Evolutionary conservation across 2,329 filamentous ascomycete species (phyloP).

Genomic region (Colletotrichum lindemuthianum): DNA sequence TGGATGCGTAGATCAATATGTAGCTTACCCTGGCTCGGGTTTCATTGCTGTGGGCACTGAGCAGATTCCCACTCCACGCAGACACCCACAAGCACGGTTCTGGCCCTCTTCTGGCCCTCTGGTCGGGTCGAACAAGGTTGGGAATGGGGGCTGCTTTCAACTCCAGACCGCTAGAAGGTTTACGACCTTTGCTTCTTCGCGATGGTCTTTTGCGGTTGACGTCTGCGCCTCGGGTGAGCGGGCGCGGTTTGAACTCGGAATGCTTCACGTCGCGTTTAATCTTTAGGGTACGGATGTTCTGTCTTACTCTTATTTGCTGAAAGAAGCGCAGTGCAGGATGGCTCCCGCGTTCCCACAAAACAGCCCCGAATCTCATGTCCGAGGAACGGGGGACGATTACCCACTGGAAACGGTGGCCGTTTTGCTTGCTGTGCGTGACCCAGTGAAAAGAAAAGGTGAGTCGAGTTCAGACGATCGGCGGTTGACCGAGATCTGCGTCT

Average conservation of each 20-base stretch:
- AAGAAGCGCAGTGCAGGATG: too few species aligned
- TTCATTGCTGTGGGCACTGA: conserved; percentile 29
- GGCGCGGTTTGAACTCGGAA: too few species aligned
- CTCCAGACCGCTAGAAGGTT: conserved; percentile 5
- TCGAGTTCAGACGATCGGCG: conserved; percentile 13
- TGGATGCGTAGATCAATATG: conserved; percentile 28
- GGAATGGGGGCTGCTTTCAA: not conserved
- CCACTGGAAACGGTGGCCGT: not conserved
- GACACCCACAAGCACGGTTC: too few species aligned
- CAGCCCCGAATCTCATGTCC: conserved; percentile 7
- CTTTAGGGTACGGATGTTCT: too few species aligned
- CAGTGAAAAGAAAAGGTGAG: not conserved
- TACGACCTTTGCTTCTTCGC: not conserved
- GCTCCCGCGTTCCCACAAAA: not conserved
- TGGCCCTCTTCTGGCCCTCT: too few species aligned
- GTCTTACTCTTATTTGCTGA: too few species aligned
- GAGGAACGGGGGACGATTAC: not conserved
- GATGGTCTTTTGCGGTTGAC: not conserved
- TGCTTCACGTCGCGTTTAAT: too few species aligned
- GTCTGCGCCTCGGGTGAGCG: not conserved
- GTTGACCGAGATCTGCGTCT: conserved; percentile 20
- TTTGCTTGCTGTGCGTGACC: too few species aligned
- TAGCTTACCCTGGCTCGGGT: conserved; percentile 23
- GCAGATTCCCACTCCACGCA: not conserved
- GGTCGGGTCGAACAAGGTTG: too few species aligned